These are phyloP conservation scores for Scheffersomyces parashehatae DNA, from an alignment of 1,139 yeast species.

Conservation along the genomic window DNA sequence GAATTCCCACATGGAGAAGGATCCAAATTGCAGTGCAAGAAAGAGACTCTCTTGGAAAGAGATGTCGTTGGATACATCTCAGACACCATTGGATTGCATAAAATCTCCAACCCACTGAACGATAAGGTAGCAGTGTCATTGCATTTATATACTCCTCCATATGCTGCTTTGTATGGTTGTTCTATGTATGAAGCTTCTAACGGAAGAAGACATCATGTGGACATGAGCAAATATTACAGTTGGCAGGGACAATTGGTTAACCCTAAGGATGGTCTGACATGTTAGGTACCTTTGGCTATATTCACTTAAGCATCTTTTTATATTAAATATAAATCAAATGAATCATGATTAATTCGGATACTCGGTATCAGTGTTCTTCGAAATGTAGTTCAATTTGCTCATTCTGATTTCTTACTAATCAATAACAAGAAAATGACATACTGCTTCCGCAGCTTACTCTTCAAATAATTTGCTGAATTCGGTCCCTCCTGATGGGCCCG, in stretches of 20 bases:
- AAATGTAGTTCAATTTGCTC: neutral
- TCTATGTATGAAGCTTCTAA: slow-evolving; percentile 55
- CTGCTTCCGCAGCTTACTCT: slow-evolving; percentile 1
- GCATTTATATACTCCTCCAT: slow-evolving; percentile 79
- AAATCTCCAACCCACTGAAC: slow-evolving; percentile 53
- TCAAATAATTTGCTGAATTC: slow-evolving; percentile 53
- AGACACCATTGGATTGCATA: slow-evolving; percentile 68
- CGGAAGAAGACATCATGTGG: slow-evolving; percentile 57
- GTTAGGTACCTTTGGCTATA: slow-evolving; percentile 15
- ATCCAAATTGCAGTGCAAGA: slow-evolving; percentile 24
- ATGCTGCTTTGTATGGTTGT: slow-evolving; percentile 70
- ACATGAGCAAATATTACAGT: slow-evolving; percentile 62
- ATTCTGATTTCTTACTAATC: neutral
- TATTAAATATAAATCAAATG: neutral
- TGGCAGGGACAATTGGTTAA: slow-evolving; percentile 55
- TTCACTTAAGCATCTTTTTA: no score
- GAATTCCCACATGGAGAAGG: slow-evolving; percentile 46
- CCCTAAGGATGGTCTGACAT: slow-evolving; percentile 29
- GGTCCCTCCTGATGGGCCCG: slow-evolving; percentile 55
- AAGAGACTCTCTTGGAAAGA: slow-evolving; percentile 36
- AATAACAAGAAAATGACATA: neutral
- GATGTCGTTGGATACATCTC: slow-evolving; percentile 67
- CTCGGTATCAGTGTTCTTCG: neutral
- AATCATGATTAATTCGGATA: neutral
- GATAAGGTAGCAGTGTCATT: slow-evolving; percentile 60